Evolutionary conservation across 148 eudicot genomes (phyloP).

Genomic region (Chenopodium berlandieri): DNA sequence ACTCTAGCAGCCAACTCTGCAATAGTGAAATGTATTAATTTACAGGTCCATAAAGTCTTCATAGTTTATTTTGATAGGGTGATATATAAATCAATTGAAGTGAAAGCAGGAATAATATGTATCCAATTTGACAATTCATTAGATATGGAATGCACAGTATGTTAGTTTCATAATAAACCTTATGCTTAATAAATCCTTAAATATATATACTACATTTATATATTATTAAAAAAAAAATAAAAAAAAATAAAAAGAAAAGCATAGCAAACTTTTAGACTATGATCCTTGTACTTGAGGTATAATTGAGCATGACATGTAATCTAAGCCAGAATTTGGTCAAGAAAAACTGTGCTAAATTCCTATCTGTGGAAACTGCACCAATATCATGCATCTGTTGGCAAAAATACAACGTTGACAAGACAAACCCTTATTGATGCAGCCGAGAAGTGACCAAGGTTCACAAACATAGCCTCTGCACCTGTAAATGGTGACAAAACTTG

Average conservation of each 20-base stretch:
- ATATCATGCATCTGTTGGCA: not conserved
- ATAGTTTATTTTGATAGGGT: not conserved
- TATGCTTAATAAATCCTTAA: too few species aligned
- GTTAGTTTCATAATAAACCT: too few species aligned
- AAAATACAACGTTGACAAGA: not conserved
- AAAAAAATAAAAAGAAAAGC: too few species aligned
- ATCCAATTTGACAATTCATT: not conserved
- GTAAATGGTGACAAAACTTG: constrained; percentile 22
- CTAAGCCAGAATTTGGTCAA: too few species aligned
- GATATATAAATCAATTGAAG: not conserved
- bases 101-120: not conserved
- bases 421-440: constrained; percentile 46
- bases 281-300: too few species aligned
- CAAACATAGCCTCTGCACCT: constrained; percentile 54
- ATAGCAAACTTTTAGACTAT: too few species aligned
- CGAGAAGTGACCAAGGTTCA: constrained; percentile 45
- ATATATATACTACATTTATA: too few species aligned
- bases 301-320: too few species aligned
- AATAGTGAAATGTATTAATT: not conserved
- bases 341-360: too few species aligned
- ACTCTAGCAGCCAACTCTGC: not conserved
- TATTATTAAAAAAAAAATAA: too few species aligned
- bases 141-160: too few species aligned
- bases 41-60: not conserved
- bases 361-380: too few species aligned